These are phyloP conservation scores for Chaetomium tenue DNA, from an alignment of 495 filamentous ascomycete species.

Conservation along the genomic window DNA sequence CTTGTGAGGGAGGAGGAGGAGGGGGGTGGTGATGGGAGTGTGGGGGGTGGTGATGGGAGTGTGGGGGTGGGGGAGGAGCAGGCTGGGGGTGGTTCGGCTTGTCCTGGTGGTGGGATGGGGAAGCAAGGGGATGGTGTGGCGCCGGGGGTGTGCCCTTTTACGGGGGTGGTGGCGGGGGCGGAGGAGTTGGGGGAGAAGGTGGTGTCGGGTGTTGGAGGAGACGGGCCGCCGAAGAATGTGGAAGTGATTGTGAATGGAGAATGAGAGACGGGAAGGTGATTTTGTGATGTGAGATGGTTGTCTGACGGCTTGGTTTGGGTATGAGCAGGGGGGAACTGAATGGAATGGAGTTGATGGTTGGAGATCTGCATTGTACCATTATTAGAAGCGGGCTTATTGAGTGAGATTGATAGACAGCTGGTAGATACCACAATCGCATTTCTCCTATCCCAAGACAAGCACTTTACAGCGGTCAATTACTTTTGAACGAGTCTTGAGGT, in stretches of 20 bases:
- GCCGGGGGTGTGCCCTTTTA: constrained; percentile 31
- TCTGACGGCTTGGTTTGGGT: neutral
- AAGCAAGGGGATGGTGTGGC: neutral
- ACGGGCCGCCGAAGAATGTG: neutral
- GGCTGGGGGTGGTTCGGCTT: neutral
- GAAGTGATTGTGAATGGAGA: neutral
- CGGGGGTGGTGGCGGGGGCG: constrained; percentile 21
- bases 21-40: no score
- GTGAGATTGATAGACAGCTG: neutral
- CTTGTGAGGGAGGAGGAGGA: constrained; percentile 34
- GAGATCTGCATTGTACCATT: neutral
- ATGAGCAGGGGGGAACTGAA: neutral
- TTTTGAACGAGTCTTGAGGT: no score
- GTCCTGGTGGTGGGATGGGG: no score
- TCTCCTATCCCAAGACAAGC: no score
- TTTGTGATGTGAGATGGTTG: no score
- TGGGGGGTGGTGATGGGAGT: constrained; percentile 12
- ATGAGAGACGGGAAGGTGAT: neutral
- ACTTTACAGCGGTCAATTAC: no score
- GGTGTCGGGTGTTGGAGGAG: neutral
- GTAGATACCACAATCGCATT: neutral
- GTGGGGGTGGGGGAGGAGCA: neutral
- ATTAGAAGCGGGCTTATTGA: neutral
- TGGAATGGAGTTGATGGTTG: neutral
- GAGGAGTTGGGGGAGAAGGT: constrained; percentile 17